Evolutionary conservation across 1,284 basidiomycete species (phyloP).

Genomic region (Cryptococcus sp.): DNA sequence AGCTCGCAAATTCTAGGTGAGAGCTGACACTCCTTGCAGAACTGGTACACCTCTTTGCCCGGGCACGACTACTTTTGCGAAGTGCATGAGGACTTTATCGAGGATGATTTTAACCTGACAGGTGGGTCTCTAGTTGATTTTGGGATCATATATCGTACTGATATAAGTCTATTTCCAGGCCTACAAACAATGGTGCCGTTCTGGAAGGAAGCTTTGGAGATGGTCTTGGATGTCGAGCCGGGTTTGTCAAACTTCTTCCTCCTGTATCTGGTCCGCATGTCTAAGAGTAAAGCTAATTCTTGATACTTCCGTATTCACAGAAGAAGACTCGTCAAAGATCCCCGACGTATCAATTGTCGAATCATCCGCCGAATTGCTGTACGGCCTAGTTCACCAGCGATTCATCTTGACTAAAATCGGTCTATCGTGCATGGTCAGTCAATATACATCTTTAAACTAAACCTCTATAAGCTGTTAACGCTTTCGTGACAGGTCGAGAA

Average conservation of each 20-base stretch:
- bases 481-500: slow-evolving; percentile 75
- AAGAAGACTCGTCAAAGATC: slow-evolving; percentile 83
- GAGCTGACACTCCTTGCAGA: slow-evolving; percentile 27
- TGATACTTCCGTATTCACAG: slow-evolving; percentile 40
- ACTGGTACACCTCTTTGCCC: slow-evolving; percentile 97
- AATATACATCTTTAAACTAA: neutral
- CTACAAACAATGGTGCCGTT: slow-evolving; percentile 92
- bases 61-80: slow-evolving; percentile 99
- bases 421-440: slow-evolving; percentile 86
- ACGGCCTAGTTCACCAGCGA: slow-evolving; percentile 95
- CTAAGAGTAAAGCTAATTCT: too few relatives aligned
- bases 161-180: slow-evolving; percentile 56
- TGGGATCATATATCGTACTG: neutral
- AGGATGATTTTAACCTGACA: slow-evolving; percentile 99
- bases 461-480: neutral
- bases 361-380: slow-evolving; percentile 93
- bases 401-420: slow-evolving; percentile 95
- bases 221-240: slow-evolving; percentile 99
- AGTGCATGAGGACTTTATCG: slow-evolving; percentile 97
- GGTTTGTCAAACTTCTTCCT: slow-evolving; percentile 60
- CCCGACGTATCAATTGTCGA: slow-evolving; percentile 95
- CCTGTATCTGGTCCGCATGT: neutral
- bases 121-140: slow-evolving; percentile 27
- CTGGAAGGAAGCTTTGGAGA: slow-evolving; percentile 99
- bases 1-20: neutral